phyloP scores from a whole-genome alignment of 106 monocot species.

The Triglochin maritima region DNA sequence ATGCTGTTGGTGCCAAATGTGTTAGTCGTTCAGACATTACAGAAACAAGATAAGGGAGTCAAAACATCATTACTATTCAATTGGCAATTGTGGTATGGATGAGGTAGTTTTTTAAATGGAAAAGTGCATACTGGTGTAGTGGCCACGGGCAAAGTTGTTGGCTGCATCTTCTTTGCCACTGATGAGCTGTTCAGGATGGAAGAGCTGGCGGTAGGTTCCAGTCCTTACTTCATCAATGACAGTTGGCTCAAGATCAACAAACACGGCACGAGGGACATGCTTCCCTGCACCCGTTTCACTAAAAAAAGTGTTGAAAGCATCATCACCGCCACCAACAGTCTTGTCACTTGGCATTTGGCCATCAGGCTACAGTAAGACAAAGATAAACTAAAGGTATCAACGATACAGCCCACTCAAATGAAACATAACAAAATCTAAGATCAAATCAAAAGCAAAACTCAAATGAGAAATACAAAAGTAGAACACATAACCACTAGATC shows the following conservation, averaged over 20 bases:
- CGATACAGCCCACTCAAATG: too few relatives aligned
- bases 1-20: too few relatives aligned
- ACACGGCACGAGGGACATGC: conserved; percentile 49
- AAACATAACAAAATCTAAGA: too few relatives aligned
- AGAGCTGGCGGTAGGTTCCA: conserved; percentile 50
- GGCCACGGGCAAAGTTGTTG: conserved; percentile 53
- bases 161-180: conserved; percentile 59
- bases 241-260: conserved; percentile 65
- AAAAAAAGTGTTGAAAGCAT: conserved; percentile 54
- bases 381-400: too few relatives aligned
- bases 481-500: too few relatives aligned
- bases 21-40: too few relatives aligned
- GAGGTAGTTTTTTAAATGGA: neutral
- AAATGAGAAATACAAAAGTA: too few relatives aligned
- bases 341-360: conserved; percentile 30
- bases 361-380: conserved; percentile 11
- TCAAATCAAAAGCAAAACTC: too few relatives aligned
- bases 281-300: conserved; percentile 45
- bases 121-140: conserved; percentile 37
- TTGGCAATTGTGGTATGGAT: too few relatives aligned
- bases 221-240: conserved; percentile 60
- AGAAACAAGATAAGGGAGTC: too few relatives aligned
- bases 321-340: conserved; percentile 28
- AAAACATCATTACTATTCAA: too few relatives aligned
- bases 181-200: conserved; percentile 61